These are phyloP conservation scores for Umbelopsis isabellina DNA, from an alignment of 192 early-diverging fungal species.

Conservation along the genomic window DNA sequence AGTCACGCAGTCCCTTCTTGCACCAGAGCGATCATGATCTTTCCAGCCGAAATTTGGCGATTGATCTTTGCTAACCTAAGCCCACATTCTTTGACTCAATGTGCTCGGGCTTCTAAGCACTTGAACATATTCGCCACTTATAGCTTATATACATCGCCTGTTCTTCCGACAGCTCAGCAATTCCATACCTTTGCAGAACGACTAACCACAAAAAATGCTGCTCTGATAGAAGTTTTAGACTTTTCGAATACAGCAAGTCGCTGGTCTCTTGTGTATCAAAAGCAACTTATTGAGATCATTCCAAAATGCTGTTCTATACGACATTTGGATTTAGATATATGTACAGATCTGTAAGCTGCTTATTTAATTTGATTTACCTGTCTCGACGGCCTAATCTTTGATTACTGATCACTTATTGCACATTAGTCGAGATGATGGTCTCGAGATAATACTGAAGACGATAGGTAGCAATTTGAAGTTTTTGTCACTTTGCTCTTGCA, in stretches of 20 bases:
- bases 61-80: background rate
- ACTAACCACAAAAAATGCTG: conserved; percentile 9
- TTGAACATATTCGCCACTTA: background rate
- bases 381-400: too few species aligned
- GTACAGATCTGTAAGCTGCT: background rate
- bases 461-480: background rate
- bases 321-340: conserved; percentile 15
- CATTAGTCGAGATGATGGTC: background rate
- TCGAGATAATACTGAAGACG: background rate
- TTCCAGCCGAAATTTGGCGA: background rate
- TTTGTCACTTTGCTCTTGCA: conserved; percentile 6
- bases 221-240: background rate
- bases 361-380: too few species aligned
- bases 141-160: conserved; percentile 4
- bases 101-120: background rate
- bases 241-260: conserved; percentile 19
- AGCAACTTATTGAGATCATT: background rate
- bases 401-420: too few species aligned
- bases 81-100: conserved; percentile 9
- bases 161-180: background rate
- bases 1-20: background rate
- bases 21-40: background rate
- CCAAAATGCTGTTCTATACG: background rate
- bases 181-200: background rate
- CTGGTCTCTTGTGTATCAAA: background rate